These are phyloP conservation scores for Cladophialophora carrionii DNA, from an alignment of 2,329 filamentous ascomycete species.

Conservation along the genomic window DNA sequence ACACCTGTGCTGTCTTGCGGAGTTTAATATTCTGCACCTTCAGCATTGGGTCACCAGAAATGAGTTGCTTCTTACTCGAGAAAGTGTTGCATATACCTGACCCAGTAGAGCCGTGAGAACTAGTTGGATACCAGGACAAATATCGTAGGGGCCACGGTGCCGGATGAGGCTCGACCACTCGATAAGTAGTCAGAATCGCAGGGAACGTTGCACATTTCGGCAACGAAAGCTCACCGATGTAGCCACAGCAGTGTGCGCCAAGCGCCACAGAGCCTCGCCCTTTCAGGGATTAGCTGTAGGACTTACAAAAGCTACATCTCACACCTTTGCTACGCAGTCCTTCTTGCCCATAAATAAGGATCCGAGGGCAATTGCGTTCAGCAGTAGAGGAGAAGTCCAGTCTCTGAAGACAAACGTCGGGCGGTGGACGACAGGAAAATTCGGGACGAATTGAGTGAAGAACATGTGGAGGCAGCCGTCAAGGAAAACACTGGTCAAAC, in stretches of 20 bases:
- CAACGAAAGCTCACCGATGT: conserved; percentile 42
- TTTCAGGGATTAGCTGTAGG: conserved; percentile 29
- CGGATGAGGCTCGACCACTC: conserved; percentile 52
- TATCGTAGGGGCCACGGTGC: conserved; percentile 49
- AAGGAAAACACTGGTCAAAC: conserved; percentile 52
- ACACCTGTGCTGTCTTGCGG: conserved; percentile 51
- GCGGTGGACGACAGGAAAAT: conserved; percentile 51
- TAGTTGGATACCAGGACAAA: conserved; percentile 50
- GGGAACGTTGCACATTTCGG: neutral
- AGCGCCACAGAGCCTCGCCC: conserved; percentile 51
- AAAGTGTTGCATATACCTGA: conserved; percentile 52
- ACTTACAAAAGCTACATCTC: neutral
- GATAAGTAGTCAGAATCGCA: neutral
- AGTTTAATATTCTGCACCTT: conserved; percentile 44
- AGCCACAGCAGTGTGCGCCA: conserved; percentile 54
- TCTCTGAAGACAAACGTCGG: conserved; percentile 52
- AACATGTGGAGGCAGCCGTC: conserved; percentile 55
- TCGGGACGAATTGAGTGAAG: conserved; percentile 52
- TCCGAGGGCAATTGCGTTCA: conserved; percentile 53
- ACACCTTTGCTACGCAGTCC: conserved; percentile 45
- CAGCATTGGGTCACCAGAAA: neutral
- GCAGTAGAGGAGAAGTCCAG: conserved; percentile 49
- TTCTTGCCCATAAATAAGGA: conserved; percentile 52
- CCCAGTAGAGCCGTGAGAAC: conserved; percentile 50
- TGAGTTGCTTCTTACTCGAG: conserved; percentile 38